phyloP scores from a whole-genome alignment of 768 basidiomycete genomes.

The Lactifluus pinguis region DNA sequence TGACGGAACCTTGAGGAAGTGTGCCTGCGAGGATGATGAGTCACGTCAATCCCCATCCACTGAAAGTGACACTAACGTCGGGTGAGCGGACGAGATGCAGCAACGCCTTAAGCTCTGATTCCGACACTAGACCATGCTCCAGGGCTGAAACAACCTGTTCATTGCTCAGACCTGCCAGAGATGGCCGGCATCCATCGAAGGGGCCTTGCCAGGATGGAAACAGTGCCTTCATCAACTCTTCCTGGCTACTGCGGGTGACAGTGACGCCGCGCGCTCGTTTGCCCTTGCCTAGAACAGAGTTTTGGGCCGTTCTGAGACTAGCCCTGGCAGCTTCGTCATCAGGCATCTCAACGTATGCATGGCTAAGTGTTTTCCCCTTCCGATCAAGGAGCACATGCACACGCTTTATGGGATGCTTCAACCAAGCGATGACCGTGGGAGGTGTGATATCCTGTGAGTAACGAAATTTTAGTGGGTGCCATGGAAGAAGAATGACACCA shows the following conservation, averaged over 20 bases:
- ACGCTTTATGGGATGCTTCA: constrained; percentile 58
- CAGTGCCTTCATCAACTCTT: constrained; percentile 72
- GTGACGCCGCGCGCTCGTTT: constrained; percentile 77
- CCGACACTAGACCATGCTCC: constrained; percentile 57
- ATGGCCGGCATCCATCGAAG: constrained; percentile 62
- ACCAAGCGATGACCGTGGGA: constrained; percentile 55
- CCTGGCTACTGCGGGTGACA: constrained; percentile 69
- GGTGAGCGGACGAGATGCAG: constrained; percentile 66
- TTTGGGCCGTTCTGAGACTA: constrained; percentile 51
- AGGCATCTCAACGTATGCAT: constrained; percentile 72
- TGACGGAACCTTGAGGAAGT: constrained; percentile 78
- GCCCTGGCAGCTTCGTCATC: constrained; percentile 53
- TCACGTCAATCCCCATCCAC: neutral
- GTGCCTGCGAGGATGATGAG: constrained; percentile 40
- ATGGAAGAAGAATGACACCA: neutral
- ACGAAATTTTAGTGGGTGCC: neutral
- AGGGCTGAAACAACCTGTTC: constrained; percentile 51
- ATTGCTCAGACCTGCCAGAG: constrained; percentile 52
- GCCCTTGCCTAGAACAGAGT: constrained; percentile 65
- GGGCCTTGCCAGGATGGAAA: constrained; percentile 76
- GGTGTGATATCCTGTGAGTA: constrained; percentile 70
- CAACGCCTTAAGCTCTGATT: constrained; percentile 56
- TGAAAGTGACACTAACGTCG: constrained; percentile 43
- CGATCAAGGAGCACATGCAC: constrained; percentile 74
- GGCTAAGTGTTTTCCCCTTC: constrained; percentile 77